Evolutionary conservation across 371 early-diverging fungal species (phyloP), one percentile per base, ranked within the genome.

Genomic region (Mortierella sp.): DNA sequence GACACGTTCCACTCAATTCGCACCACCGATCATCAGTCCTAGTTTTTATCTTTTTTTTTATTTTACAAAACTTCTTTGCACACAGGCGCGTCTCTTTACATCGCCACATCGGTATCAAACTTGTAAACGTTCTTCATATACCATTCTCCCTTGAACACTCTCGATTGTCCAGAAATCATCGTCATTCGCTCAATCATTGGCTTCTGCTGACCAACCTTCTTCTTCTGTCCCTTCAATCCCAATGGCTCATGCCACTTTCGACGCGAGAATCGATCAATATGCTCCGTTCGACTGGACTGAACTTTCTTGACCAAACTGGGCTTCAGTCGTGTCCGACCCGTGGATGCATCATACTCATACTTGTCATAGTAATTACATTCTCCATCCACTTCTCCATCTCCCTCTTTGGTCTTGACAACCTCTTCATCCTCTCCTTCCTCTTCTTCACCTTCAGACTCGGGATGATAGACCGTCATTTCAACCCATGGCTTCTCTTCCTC

Each of bases 91-190:
- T 37, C 9, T 37, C 9, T 37, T 37, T 37, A 37, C 9, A 5
- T 9, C 9, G 3, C 5, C 3, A 37, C 9, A 37, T 37, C 37
- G n/a, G n/a, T n/a, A 25, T 45, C n/a, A 21, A 59, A 75, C 61
- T 70, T 75, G 66, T 77, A 72, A 0, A 77, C 51, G n/a, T 71
- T 77, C 66, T 77, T 77, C 72, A 72, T 72, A 47, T 77, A 77
- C 64, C 61, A 77, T 21, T 77, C 68, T 1, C 77, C 77, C 50
- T 77, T 77, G 66, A 77, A 77, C 21, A 52, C 77, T 30, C 61
- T 71, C 25, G 77, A 53, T 46, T 77, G 77, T 7, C 68, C 66
- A 0, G 62, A 64, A 62, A 77, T 77, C 77, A 77, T 77, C 1
- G 72, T 77, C 77, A 72, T 77, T 21, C 77, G 64, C 59, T 77